A percentile compares a stretch with the other conserved stretches of the same genome.
Evolutionary conservation across 1,284 basidiomycete genomes (phyloP).

Genomic region (Waitea zeae): DNA sequence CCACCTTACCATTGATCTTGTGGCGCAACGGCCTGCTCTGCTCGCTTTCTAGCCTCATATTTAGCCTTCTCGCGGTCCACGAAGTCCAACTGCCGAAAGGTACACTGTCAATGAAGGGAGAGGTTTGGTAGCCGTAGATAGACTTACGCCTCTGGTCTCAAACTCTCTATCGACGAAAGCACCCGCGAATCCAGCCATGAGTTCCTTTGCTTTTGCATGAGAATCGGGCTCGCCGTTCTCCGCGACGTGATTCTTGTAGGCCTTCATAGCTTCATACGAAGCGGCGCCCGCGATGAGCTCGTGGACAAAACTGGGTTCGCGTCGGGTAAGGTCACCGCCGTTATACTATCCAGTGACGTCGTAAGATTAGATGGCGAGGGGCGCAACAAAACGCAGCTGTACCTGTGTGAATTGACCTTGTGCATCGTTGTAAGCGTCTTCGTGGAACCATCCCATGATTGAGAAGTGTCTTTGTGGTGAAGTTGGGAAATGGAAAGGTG

Average conservation of each 20-base stretch:
- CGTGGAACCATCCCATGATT: slow-evolving; percentile 39
- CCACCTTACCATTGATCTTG: too few relatives aligned
- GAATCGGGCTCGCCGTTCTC: slow-evolving; percentile 18
- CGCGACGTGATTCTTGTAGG: slow-evolving; percentile 23
- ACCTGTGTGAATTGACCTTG: slow-evolving; percentile 29
- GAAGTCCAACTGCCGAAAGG: slow-evolving; percentile 16
- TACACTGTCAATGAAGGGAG: background rate
- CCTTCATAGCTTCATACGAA: slow-evolving; percentile 26
- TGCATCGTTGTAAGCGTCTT: slow-evolving; percentile 19
- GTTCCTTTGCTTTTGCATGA: slow-evolving; percentile 22
- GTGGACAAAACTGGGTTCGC: slow-evolving; percentile 40
- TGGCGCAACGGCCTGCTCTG: too few relatives aligned
- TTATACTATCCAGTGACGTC: slow-evolving; percentile 16
- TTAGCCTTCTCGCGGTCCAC: slow-evolving; percentile 26
- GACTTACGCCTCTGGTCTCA: slow-evolving; percentile 23
- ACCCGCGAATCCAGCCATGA: slow-evolving; percentile 23
- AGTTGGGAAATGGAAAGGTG: too few relatives aligned
- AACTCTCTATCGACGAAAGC: slow-evolving; percentile 25
- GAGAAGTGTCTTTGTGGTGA: too few relatives aligned
- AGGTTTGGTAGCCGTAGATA: slow-evolving; percentile 3
- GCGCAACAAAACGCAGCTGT: slow-evolving; percentile 14
- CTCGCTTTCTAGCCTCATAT: slow-evolving; percentile 21
- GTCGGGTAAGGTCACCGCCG: slow-evolving; percentile 27
- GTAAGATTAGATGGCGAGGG: slow-evolving; percentile 2
- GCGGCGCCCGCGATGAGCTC: slow-evolving; percentile 49